Evolutionary conservation across 331 rosid genomes (phyloP).

Genomic region (Rhamnella rubrinervis): DNA sequence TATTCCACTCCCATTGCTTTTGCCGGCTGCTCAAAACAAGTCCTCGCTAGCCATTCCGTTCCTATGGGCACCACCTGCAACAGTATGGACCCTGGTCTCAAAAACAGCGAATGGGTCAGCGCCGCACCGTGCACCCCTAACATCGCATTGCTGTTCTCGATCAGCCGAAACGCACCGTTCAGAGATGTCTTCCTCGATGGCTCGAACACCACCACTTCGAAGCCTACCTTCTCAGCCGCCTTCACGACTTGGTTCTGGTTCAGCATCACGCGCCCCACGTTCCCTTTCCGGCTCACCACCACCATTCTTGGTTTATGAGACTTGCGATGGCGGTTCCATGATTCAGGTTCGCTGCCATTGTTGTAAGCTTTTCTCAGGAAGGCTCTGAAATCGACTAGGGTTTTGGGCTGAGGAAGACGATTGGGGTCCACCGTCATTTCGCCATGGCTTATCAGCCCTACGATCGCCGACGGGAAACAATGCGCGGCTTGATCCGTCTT

Average conservation of each 20-base stretch:
- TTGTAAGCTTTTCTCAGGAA: constrained; percentile 26
- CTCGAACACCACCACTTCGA: constrained; percentile 39
- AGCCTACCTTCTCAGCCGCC: constrained; percentile 37
- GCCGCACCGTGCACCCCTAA: constrained; percentile 77
- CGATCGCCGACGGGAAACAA: constrained; percentile 38
- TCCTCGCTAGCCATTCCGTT: constrained; percentile 29
- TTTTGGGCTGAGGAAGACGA: constrained; percentile 33
- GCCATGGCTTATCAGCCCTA: constrained; percentile 57
- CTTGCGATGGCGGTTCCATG: not conserved
- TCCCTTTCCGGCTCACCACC: constrained; percentile 23
- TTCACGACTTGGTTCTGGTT: constrained; percentile 33
- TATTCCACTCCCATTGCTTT: constrained; percentile 43
- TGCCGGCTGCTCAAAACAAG: constrained; percentile 33
- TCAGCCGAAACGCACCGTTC: constrained; percentile 20
- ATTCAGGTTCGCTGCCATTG: not conserved
- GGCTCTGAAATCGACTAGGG: constrained; percentile 33
- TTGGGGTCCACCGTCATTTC: constrained; percentile 36
- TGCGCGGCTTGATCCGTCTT: constrained; percentile 28
- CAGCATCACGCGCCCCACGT: constrained; percentile 30
- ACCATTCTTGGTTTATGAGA: constrained; percentile 27
- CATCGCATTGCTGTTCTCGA: constrained; percentile 50
- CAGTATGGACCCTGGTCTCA: constrained; percentile 34
- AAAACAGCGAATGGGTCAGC: constrained; percentile 49
- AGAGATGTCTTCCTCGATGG: constrained; percentile 22
- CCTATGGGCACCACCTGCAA: constrained; percentile 67